Base-by-base conservation (phyloP, 495 filamentous ascomycete species). In the Staphylotrichum tortipilum region DNA sequence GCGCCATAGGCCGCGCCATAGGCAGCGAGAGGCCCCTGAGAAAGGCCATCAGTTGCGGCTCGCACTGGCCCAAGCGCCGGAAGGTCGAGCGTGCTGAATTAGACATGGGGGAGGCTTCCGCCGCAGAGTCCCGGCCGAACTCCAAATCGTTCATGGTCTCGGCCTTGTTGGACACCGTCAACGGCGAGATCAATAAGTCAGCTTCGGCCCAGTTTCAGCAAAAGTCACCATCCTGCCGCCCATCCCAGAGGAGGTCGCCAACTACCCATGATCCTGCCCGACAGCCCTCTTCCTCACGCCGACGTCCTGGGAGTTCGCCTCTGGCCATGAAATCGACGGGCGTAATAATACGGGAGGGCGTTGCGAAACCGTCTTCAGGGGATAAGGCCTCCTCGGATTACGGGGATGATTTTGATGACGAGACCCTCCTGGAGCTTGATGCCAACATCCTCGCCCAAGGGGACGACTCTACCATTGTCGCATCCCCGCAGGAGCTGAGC, bases 41-140 rank as follows among this genome's bases (percentile, higher is more conserved):
- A 59, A 80, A 85, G 49, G 76, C 84, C 0, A 73, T 80, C 21
- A 94, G 89, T 64, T 94, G 81, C 60, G 88, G 85, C 34, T 80
- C 66, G 24, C 75, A 80, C 55, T 84, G 79, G 73, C 79, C 80
- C 9, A 85, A 84, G 61, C 69, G 79, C 37, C 68, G 80, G 30
- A 73, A 66, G 52, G 68, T 65, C 2, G 67, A 71, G 23, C 60
- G 63, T n/a, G 31, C 57, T 1, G 51, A 59, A 18, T 49, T 41
- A 0, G 56, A 54, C 29, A 42, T 50, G 2, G 52, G 26, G 14
- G 22, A 44, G 21, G 39, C 34, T 7, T 36, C 54, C 8, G 44
- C 57, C 22, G 53, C 50, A 7, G 48, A 49, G 34, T 37, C 53
- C 18, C 64, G 64, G 36, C 47, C 62, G 7, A 50, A 56, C 4